These are phyloP conservation scores for Asterella californica DNA, from an alignment of 225 moss, liverwort and hornwort genomes.

Conservation along the genomic window DNA sequence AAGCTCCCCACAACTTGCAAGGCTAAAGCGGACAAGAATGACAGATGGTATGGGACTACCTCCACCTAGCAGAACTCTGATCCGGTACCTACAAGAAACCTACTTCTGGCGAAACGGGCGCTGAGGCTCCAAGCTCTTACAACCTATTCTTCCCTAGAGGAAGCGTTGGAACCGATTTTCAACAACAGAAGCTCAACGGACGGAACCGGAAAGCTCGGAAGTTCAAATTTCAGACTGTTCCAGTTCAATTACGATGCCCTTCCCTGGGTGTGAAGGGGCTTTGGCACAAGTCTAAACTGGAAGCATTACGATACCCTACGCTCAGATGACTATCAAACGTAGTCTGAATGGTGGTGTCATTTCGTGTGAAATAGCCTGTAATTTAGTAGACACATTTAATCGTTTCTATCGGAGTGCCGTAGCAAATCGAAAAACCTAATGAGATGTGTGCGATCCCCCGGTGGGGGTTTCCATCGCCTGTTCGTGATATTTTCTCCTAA, in stretches of 20 bases:
- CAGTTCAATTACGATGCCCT: not conserved
- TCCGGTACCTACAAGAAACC: not conserved
- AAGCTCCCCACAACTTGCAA: no score
- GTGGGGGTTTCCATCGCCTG: no score
- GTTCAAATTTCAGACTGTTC: not conserved
- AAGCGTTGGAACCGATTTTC: not conserved
- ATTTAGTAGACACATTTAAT: no score
- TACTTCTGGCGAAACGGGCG: not conserved
- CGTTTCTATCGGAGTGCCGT: no score
- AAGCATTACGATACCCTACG: no score
- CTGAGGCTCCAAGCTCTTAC: no score
- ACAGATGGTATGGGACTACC: no score
- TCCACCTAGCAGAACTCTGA: no score
- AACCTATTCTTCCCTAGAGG: no score
- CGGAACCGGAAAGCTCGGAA: not conserved
- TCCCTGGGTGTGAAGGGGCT: not conserved
- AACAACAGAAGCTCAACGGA: not conserved
- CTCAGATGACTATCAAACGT: not conserved
- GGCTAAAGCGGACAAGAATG: not conserved
- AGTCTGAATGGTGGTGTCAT: not conserved
- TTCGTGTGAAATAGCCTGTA: not conserved
- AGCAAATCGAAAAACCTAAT: not conserved
- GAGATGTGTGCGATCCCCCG: not conserved
- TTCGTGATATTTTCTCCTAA: no score
- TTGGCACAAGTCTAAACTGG: not conserved